A percentile compares a stretch with the other conserved stretches of the same genome.
Evolutionary conservation across 2,329 filamentous ascomycete species (phyloP).

Genomic region (Apiospora phragmitis): DNA sequence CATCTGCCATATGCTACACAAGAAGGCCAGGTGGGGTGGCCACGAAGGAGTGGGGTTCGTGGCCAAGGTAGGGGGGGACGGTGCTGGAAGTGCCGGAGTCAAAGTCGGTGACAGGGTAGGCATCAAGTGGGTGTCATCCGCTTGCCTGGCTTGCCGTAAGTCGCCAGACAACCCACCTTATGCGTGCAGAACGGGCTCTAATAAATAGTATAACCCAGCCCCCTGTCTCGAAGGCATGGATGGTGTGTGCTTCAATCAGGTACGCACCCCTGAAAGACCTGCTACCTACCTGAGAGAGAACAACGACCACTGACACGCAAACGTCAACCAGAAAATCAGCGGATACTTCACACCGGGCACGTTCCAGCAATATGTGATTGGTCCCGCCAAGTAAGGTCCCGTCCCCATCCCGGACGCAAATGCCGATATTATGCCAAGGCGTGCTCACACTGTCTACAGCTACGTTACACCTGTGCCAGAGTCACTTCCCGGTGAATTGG

Average conservation of each 20-base stretch:
- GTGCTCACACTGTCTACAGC: background rate
- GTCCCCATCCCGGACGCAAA: too few relatives aligned
- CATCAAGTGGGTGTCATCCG: slow-evolving; percentile 65
- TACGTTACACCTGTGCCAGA: slow-evolving; percentile 73
- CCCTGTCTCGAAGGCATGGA: slow-evolving; percentile 58
- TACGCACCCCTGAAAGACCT: background rate
- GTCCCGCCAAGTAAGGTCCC: slow-evolving; percentile 50
- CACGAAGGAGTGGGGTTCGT: slow-evolving; percentile 69
- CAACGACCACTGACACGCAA: background rate
- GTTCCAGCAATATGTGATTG: slow-evolving; percentile 70
- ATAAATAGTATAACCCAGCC: slow-evolving; percentile 39
- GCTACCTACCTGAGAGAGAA: too few relatives aligned
- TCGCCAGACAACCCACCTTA: slow-evolving; percentile 14
- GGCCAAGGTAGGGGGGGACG: slow-evolving; percentile 64
- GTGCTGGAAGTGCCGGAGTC: slow-evolving; percentile 53
- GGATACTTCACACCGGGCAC: slow-evolving; percentile 71
- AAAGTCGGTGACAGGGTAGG: slow-evolving; percentile 70
- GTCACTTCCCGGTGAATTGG: slow-evolving; percentile 55
- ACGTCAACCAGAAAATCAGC: slow-evolving; percentile 49
- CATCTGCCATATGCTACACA: slow-evolving; percentile 58
- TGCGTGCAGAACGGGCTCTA: background rate
- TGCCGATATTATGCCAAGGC: too few relatives aligned
- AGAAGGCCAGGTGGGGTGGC: slow-evolving; percentile 63
- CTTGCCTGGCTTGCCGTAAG: slow-evolving; percentile 54
- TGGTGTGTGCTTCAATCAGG: slow-evolving; percentile 58